These are phyloP conservation scores for Ustanciosporium gigantosporum DNA, from an alignment of 1,284 basidiomycete genomes.

Conservation along the genomic window DNA sequence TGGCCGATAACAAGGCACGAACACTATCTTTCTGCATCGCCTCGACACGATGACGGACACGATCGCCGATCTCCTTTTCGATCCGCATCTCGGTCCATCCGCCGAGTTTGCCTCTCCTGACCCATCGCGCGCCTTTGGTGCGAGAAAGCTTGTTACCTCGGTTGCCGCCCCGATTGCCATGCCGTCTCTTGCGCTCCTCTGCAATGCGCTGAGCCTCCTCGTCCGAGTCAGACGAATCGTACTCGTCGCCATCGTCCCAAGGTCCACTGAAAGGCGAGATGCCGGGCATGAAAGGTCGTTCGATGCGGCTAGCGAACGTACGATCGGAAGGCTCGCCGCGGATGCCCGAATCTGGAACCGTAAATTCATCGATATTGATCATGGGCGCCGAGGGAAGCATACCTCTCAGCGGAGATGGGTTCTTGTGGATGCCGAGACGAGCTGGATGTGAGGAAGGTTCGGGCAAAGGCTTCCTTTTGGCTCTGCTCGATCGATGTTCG, in stretches of 20 bases:
- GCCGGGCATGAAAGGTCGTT: conserved; percentile 19
- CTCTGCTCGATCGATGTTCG: neutral
- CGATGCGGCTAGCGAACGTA: conserved; percentile 22
- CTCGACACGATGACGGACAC: conserved; percentile 38
- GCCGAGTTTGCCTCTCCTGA: conserved; percentile 54
- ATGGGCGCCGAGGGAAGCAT: conserved; percentile 12
- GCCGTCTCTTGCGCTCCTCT: conserved; percentile 28
- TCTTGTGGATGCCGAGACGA: conserved; percentile 2
- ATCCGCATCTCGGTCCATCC: conserved; percentile 53
- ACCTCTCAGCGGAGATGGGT: neutral
- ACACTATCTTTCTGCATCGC: conserved; percentile 50
- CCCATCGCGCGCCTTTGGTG: conserved; percentile 49
- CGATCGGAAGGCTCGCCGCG: conserved; percentile 30
- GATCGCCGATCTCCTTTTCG: conserved; percentile 49
- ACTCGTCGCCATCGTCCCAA: conserved; percentile 7
- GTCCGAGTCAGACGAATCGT: conserved; percentile 32
- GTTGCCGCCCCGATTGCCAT: conserved; percentile 44
- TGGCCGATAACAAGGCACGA: conserved; percentile 38
- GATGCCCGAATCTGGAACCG: conserved; percentile 30
- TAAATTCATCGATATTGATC: conserved; percentile 39
- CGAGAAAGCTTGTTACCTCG: conserved; percentile 57
- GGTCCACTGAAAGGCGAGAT: conserved; percentile 8
- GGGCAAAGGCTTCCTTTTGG: neutral
- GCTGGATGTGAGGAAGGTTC: conserved; percentile 12
- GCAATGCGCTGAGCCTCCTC: conserved; percentile 37